These are phyloP conservation scores for Ajuga reptans DNA, from an alignment of 305 asterid species.

Conservation along the genomic window DNA sequence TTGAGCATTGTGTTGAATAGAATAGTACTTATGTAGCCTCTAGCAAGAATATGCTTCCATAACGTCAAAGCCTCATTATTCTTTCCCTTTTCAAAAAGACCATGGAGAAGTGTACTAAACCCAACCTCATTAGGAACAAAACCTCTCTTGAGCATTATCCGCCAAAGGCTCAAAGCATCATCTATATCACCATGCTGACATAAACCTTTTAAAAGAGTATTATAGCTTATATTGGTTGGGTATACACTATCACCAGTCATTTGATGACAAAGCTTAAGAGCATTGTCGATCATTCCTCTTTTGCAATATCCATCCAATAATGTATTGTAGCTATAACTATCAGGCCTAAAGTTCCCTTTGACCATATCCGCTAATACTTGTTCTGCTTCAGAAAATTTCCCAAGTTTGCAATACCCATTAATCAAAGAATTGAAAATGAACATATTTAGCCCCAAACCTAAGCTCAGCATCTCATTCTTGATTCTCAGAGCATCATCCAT, in stretches of 20 bases:
- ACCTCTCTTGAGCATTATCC: slow-evolving; percentile 65
- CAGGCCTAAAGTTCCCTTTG: slow-evolving; percentile 51
- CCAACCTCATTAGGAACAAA: slow-evolving; percentile 60
- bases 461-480: slow-evolving; percentile 57
- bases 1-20: slow-evolving; percentile 60
- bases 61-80: slow-evolving; percentile 42
- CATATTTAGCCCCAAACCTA: slow-evolving; percentile 54
- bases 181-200: slow-evolving; percentile 44
- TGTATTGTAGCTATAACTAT: slow-evolving; percentile 64
- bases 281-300: slow-evolving; percentile 49
- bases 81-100: slow-evolving; percentile 45
- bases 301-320: slow-evolving; percentile 68
- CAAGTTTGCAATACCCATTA: slow-evolving; percentile 67
- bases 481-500: slow-evolving; percentile 64
- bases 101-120: slow-evolving; percentile 59
- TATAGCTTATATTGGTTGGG: slow-evolving; percentile 63
- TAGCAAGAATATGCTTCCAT: slow-evolving; percentile 67
- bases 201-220: slow-evolving; percentile 69
- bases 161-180: slow-evolving; percentile 75
- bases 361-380: slow-evolving; percentile 38
- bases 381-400: slow-evolving; percentile 53
- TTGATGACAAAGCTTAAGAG: slow-evolving; percentile 54
- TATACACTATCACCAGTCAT: slow-evolving; percentile 52
- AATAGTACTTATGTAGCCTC: slow-evolving; percentile 47
- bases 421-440: slow-evolving; percentile 63